Conservation (phyloP, 2,329 filamentous ascomycete species). For the Ophiostoma angusticollis region DNA sequence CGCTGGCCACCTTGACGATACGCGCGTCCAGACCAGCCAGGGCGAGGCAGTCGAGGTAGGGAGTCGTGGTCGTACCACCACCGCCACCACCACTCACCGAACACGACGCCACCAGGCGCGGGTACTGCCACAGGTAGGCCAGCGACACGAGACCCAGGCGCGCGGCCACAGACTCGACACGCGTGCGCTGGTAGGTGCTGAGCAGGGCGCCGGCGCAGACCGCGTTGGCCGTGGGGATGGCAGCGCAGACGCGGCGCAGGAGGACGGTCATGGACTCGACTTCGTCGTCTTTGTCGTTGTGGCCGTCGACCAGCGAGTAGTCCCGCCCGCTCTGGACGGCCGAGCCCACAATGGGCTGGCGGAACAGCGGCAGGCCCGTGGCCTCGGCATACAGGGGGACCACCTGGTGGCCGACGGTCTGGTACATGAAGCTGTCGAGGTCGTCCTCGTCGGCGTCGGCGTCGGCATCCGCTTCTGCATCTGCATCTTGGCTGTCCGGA, state of each 20-base stretch:
- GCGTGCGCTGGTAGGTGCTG: slow-evolving; percentile 88
- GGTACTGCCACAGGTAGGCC: slow-evolving; percentile 88
- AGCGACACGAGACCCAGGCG: slow-evolving; percentile 72
- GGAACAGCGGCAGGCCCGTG: slow-evolving; percentile 71
- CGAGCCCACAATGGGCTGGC: slow-evolving; percentile 59
- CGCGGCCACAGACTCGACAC: slow-evolving; percentile 85
- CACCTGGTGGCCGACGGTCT: slow-evolving; percentile 82
- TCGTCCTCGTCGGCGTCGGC: slow-evolving; percentile 41
- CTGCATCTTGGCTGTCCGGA: slow-evolving; percentile 28
- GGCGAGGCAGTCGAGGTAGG: slow-evolving; percentile 64
- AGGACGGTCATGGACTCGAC: slow-evolving; percentile 77
- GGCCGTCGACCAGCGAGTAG: slow-evolving; percentile 35
- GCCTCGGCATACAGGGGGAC: slow-evolving; percentile 75
- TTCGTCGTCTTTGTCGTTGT: slow-evolving; percentile 44
- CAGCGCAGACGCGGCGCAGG: slow-evolving; percentile 49
- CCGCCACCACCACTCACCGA: neutral
- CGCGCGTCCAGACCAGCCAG: slow-evolving; percentile 67
- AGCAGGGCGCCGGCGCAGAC: slow-evolving; percentile 84
- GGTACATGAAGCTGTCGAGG: slow-evolving; percentile 98
- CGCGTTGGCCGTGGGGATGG: slow-evolving; percentile 72
- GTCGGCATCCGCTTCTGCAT: slow-evolving; percentile 14
- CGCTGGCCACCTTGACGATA: slow-evolving; percentile 89
- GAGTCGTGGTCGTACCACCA: no score
- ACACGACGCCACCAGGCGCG: slow-evolving; percentile 46
- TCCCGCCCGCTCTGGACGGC: slow-evolving; percentile 59